Conservation (phyloP, 139 green algal genomes). For the Nannochloris sp. region DNA sequence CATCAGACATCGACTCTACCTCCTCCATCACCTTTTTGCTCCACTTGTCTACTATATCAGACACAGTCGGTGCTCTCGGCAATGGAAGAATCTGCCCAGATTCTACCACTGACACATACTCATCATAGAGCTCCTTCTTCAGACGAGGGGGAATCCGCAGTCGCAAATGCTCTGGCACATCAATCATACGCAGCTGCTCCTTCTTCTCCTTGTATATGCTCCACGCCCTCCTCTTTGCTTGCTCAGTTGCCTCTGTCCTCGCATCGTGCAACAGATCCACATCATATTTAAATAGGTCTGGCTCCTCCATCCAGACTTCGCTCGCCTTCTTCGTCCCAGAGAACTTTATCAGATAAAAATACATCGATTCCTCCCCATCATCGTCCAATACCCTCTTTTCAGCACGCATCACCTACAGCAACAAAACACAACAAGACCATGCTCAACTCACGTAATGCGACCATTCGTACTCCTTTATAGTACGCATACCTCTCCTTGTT, state of each 20-base stretch:
- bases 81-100: conserved; percentile 46
- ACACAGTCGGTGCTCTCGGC: conserved; percentile 33
- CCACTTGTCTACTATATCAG: conserved; percentile 2
- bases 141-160: conserved; percentile 51
- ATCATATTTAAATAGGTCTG: conserved; percentile 15
- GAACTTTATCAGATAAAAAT: conserved; percentile 21
- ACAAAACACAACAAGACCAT: background rate
- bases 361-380: background rate
- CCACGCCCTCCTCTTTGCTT: background rate
- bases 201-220: conserved; percentile 4
- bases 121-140: conserved; percentile 65
- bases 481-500: background rate
- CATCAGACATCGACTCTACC: background rate
- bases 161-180: conserved; percentile 33
- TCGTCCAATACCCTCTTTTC: conserved; percentile 16
- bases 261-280: conserved; percentile 1
- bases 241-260: background rate
- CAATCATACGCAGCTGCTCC: background rate
- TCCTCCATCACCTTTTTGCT: conserved; percentile 14
- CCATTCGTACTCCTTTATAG: no score
- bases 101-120: conserved; percentile 53
- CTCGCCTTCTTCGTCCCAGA: conserved; percentile 66
- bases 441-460: no score
- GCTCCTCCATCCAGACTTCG: conserved; percentile 69
- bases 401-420: conserved; percentile 12